phyloP scores from a whole-genome alignment of 306 rosid species.

The Pterocarpus santalinus region DNA sequence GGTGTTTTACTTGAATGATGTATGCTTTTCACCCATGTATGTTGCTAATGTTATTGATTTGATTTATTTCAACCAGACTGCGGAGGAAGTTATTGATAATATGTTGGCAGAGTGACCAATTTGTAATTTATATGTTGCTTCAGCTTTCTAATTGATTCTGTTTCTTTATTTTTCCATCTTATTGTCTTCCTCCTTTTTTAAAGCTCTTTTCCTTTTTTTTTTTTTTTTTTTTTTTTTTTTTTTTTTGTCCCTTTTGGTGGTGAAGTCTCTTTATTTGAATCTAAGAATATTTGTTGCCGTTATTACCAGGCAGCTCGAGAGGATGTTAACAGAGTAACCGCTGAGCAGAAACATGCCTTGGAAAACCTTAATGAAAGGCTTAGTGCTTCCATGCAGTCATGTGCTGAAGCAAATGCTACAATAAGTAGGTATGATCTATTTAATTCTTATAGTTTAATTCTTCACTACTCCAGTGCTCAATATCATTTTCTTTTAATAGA shows the following conservation, averaged over 20 bases:
- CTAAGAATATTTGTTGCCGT: slow-evolving; percentile 52
- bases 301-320: slow-evolving; percentile 50
- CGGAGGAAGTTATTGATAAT: slow-evolving; percentile 20
- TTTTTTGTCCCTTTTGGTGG: background rate
- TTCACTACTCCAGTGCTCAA: slow-evolving; percentile 14
- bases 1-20: background rate
- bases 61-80: slow-evolving; percentile 27
- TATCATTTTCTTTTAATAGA: slow-evolving; percentile 4
- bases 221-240: background rate
- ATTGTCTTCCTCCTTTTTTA: background rate
- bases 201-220: background rate
- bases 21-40: slow-evolving; percentile 14
- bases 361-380: slow-evolving; percentile 84
- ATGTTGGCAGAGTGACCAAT: slow-evolving; percentile 21
- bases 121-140: slow-evolving; percentile 25
- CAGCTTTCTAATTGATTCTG: background rate
- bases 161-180: background rate
- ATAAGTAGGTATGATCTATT: slow-evolving; percentile 68
- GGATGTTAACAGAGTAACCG: slow-evolving; percentile 64
- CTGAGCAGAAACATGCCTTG: slow-evolving; percentile 42
- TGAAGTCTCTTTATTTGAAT: slow-evolving; percentile 41
- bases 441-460: slow-evolving; percentile 22
- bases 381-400: slow-evolving; percentile 80
- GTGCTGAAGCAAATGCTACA: slow-evolving; percentile 85
- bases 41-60: slow-evolving; percentile 22